A percentile compares a stretch with the other conserved stretches of the same genome.
Evolutionary conservation across 2,329 filamentous ascomycete species (phyloP).

Genomic region (Sarocladium brachiariae): DNA sequence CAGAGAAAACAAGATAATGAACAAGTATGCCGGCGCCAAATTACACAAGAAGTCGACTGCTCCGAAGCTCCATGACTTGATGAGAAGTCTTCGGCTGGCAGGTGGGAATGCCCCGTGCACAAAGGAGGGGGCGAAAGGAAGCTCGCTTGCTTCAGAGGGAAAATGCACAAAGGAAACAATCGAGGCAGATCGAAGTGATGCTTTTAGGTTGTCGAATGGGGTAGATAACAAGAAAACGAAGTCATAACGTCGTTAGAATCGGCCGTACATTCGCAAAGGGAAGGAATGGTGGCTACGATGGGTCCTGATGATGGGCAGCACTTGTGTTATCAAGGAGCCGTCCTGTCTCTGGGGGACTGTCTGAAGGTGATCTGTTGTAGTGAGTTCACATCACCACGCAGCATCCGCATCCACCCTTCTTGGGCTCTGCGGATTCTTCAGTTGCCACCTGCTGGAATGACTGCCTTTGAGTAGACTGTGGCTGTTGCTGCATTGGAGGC

Average conservation of each 20-base stretch:
- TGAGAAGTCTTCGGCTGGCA: no score
- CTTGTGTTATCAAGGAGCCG: no score
- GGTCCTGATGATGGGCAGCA: not conserved
- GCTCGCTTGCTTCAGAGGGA: constrained; percentile 7
- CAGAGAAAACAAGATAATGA: constrained; percentile 2
- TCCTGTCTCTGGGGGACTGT: no score
- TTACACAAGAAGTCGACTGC: not conserved
- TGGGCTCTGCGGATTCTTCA: constrained; percentile 26
- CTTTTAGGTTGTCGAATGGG: no score
- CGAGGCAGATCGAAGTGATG: not conserved
- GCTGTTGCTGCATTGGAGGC: constrained; percentile 15
- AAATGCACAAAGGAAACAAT: constrained; percentile 3
- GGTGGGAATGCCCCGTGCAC: no score
- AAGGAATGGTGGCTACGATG: not conserved
- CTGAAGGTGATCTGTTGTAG: not conserved
- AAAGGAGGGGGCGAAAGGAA: not conserved
- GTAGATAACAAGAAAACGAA: not conserved
- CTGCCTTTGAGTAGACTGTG: constrained; percentile 15
- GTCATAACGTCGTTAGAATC: constrained; percentile 11
- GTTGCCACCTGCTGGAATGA: constrained; percentile 13
- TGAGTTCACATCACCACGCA: constrained; percentile 41
- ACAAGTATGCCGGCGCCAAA: not conserved
- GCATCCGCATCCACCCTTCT: constrained; percentile 41
- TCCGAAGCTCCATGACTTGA: not conserved
- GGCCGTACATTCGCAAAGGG: not conserved